Base-by-base conservation (phyloP, 2,329 filamentous ascomycete species). In the Nigrograna mackinnonii region DNA sequence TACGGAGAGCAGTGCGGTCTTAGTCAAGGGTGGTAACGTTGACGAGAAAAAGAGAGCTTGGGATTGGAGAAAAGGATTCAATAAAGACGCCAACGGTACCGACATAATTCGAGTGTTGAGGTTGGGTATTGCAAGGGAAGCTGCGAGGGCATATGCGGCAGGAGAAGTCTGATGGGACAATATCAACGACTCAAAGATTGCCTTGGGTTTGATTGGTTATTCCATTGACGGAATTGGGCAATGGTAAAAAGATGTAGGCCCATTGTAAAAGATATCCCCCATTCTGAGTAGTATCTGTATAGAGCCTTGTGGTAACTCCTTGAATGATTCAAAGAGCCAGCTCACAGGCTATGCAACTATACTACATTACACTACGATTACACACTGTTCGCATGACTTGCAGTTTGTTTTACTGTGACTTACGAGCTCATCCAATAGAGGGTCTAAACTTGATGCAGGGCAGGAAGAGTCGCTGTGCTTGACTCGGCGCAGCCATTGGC, bases 31-130 rank as follows among this genome's bases (percentile, higher is more conserved):
- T 49, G 46, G 54, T 2, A 52, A 49, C 26, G 49, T 61, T 1
- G 54, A 60, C 34, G 62, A 77, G 41, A 67, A 75, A 22, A 76
- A 80, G 50, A 74, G 86, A 39, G 83, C 83, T 11, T 91, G 87
- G 88, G 87, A 84, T 73, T 95, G 86, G 85, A 74, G 82, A 60
- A 72, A 70, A 6, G 77, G 76, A 2, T 71, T 89, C 34, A 64
- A 72, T 7, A 78, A 79, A 21, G 76, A 75, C 9, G 81, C 79
- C 14, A 83, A 73, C 49, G 87, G 83, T 0, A 76, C 77, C 35
- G 87, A 92, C 49, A 75, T 96, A n/a, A 70, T 96, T 45, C 77
- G 78, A 50, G 79, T 85, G 50, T 64, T 96, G 67, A 79, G 91
- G 51, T 66, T 89, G 38, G 87, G 85, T 2, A 67, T 96, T 59